These are phyloP conservation scores for Suillus subluteus DNA, from an alignment of 768 basidiomycete genomes.

Conservation along the genomic window DNA sequence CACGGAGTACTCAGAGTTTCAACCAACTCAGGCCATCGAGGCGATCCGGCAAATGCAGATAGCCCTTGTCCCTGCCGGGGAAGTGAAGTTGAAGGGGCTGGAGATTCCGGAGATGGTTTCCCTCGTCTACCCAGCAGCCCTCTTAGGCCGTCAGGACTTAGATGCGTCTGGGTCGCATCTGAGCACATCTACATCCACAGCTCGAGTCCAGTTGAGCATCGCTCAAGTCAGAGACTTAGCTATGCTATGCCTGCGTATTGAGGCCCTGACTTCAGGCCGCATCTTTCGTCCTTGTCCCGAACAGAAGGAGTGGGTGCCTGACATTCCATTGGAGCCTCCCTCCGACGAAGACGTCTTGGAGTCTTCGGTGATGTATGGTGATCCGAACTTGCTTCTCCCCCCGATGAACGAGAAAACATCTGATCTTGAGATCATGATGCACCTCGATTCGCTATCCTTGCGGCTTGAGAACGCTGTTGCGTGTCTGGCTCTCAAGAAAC, in stretches of 20 bases:
- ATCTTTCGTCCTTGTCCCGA: constrained; percentile 59
- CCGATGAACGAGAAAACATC: constrained; percentile 67
- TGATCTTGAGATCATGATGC: constrained; percentile 70
- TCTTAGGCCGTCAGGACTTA: constrained; percentile 72
- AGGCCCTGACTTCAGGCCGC: constrained; percentile 68
- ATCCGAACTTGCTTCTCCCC: constrained; percentile 69
- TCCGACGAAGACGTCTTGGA: constrained; percentile 29
- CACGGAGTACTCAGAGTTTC: constrained; percentile 62
- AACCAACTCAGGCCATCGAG: constrained; percentile 66
- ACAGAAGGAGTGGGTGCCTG: constrained; percentile 36
- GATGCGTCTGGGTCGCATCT: constrained; percentile 36
- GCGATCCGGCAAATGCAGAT: constrained; percentile 76
- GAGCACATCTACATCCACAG: constrained; percentile 16
- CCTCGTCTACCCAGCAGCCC: constrained; percentile 75
- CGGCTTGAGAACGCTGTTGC: constrained; percentile 76
- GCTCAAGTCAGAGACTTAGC: constrained; percentile 77
- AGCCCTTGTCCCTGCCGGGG: constrained; percentile 76
- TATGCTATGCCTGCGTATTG: constrained; percentile 74
- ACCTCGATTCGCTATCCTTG: constrained; percentile 76
- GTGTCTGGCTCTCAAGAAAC: constrained; percentile 25
- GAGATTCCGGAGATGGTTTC: constrained; percentile 89
- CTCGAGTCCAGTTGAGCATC: constrained; percentile 67
- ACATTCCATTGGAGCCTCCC: constrained; percentile 14
- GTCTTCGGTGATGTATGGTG: constrained; percentile 51
- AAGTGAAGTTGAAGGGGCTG: constrained; percentile 91